phyloP scores from a whole-genome alignment of 345 rosid genomes.

The Populus pruinosa region DNA sequence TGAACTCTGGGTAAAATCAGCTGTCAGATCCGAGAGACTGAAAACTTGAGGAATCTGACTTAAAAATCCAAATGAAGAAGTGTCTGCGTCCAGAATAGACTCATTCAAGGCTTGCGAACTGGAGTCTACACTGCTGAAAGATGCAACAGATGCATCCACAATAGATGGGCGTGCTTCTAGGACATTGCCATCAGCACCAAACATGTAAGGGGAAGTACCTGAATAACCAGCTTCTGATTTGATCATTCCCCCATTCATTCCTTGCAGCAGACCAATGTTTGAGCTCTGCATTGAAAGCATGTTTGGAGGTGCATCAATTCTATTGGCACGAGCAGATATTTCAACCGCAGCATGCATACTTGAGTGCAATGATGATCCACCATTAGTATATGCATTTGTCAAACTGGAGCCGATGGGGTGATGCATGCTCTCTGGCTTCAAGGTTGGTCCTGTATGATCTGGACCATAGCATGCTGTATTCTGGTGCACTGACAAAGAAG shows the following conservation, averaged over 20 bases:
- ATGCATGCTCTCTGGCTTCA: conserved; percentile 64
- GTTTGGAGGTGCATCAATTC: conserved; percentile 57
- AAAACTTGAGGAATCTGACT: conserved; percentile 77
- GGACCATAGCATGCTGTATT: conserved; percentile 56
- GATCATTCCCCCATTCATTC: conserved; percentile 76
- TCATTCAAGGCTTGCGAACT: conserved; percentile 69
- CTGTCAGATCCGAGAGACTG: conserved; percentile 92
- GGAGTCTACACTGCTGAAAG: conserved; percentile 73
- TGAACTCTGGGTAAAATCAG: conserved; percentile 85
- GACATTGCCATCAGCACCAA: conserved; percentile 65
- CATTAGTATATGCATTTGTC: conserved; percentile 61
- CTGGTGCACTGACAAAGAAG: conserved; percentile 55
- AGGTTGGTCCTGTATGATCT: conserved; percentile 45
- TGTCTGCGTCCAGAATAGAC: conserved; percentile 64
- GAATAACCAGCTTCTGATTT: conserved; percentile 75
- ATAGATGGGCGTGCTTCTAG: conserved; percentile 62
- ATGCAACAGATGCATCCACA: conserved; percentile 62
- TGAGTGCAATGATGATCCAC: conserved; percentile 56
- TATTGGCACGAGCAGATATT: conserved; percentile 59
- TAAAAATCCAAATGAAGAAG: conserved; percentile 69
- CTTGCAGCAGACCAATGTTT: conserved; percentile 69
- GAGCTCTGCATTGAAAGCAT: conserved; percentile 66
- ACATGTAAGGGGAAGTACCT: conserved; percentile 58
- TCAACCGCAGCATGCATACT: conserved; percentile 59
- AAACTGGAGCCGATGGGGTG: conserved; percentile 49